phyloP scores from a whole-genome alignment of 1,284 basidiomycete genomes.

The Tylopilus sp. region DNA sequence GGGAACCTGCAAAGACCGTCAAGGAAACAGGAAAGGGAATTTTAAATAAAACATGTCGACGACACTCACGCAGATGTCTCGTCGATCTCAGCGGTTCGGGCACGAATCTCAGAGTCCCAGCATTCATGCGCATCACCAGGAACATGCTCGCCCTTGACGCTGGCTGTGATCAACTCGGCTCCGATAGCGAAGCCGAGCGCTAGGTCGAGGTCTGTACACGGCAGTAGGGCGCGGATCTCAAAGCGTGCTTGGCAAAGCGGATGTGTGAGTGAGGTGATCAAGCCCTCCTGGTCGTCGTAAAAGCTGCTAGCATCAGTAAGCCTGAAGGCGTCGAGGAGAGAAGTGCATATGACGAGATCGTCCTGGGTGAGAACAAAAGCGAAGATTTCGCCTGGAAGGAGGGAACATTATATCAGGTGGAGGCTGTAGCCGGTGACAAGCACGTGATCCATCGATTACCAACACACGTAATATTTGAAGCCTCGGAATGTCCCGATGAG shows the following conservation, averaged over 20 bases:
- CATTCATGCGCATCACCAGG: not conserved
- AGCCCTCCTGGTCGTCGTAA: not conserved
- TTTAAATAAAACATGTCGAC: not conserved
- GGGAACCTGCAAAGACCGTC: not conserved
- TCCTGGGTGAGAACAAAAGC: conserved; percentile 35
- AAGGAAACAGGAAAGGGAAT: not conserved
- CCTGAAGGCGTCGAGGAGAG: conserved; percentile 27
- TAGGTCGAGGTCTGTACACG: conserved; percentile 8
- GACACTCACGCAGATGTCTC: not conserved
- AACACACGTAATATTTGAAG: no score
- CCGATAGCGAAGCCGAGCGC: not conserved
- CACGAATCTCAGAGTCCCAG: not conserved
- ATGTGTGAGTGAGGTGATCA: not conserved
- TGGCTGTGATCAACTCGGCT: not conserved
- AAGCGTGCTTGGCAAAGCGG: conserved; percentile 34
- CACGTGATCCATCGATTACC: no score
- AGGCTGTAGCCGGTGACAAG: no score
- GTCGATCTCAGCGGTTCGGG: not conserved
- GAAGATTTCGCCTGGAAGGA: conserved; percentile 56
- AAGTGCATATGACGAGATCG: conserved; percentile 37
- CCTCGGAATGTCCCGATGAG: no score
- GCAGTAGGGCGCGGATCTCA: conserved; percentile 36
- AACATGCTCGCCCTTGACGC: conserved; percentile 1
- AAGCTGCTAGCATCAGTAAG: not conserved
- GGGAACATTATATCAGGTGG: conserved; percentile 38